Conservation (phyloP, 2,329 filamentous ascomycete species). For the Neodidymelliopsis sp. region DNA sequence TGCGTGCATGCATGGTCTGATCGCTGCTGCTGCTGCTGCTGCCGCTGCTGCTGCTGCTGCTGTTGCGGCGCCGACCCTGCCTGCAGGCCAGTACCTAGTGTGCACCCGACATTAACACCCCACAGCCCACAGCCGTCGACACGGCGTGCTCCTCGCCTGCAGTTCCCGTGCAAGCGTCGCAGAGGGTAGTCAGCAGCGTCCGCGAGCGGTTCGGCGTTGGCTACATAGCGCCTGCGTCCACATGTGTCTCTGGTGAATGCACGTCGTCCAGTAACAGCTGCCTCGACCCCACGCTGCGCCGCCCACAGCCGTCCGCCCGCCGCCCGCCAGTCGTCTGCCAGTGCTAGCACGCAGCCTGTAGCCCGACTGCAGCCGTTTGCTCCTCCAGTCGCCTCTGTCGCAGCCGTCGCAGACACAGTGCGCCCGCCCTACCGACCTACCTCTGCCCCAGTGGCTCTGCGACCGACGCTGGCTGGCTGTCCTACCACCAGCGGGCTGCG, state of each 20-base stretch:
- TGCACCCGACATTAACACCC: conserved; percentile 9
- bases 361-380: conserved; percentile 12
- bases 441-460: conserved; percentile 5
- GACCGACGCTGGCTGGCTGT: conserved; percentile 6
- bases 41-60: too few relatives aligned
- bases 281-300: conserved; percentile 13
- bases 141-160: neutral
- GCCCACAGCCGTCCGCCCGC: conserved; percentile 7
- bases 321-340: conserved; percentile 4
- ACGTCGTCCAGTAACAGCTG: conserved; percentile 13
- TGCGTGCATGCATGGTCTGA: conserved; percentile 12
- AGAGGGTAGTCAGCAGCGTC: conserved; percentile 9
- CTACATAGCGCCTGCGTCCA: conserved; percentile 18
- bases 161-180: conserved; percentile 1
- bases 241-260: conserved; percentile 15
- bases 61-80: neutral
- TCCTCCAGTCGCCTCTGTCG: too few relatives aligned
- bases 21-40: too few relatives aligned
- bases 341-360: too few relatives aligned
- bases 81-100: conserved; percentile 1
- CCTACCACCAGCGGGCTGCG: conserved; percentile 18
- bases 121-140: conserved; percentile 2
- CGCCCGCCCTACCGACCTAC: neutral
- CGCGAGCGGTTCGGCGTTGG: conserved; percentile 6
- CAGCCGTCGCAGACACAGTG: conserved; percentile 3